Evolutionary conservation across 768 basidiomycete genomes (phyloP).

Genomic region (Amanita pseudoporphyria): DNA sequence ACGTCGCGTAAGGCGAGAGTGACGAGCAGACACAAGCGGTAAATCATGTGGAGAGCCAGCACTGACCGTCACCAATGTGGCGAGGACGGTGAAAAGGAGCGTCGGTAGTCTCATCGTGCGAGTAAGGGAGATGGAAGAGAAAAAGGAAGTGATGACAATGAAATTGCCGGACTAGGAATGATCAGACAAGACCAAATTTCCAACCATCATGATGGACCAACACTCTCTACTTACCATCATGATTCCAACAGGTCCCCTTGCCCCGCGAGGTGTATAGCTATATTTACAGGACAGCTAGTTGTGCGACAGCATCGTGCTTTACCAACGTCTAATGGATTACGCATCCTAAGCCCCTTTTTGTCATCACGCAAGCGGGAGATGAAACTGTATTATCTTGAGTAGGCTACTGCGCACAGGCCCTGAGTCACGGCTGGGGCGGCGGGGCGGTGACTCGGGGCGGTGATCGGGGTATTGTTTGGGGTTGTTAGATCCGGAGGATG

Average conservation of each 20-base stretch:
- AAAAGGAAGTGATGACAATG: neutral
- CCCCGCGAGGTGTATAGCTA: too few species aligned
- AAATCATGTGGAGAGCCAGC: conserved; percentile 22
- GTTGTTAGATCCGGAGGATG: neutral
- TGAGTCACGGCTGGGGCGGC: neutral
- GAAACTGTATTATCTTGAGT: too few species aligned
- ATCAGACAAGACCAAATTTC: neutral
- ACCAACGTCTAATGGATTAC: neutral
- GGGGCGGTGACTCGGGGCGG: neutral
- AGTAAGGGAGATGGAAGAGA: conserved; percentile 12
- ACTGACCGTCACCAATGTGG: conserved; percentile 23
- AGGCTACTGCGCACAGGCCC: too few species aligned
- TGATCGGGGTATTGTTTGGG: neutral
- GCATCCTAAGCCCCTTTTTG: too few species aligned
- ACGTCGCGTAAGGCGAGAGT: conserved; percentile 26
- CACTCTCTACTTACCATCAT: too few species aligned
- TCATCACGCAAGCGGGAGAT: neutral
- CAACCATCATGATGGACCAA: too few species aligned
- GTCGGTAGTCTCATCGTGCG: conserved; percentile 33
- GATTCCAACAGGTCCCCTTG: too few species aligned
- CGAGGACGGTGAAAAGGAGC: conserved; percentile 27
- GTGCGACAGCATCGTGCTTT: too few species aligned
- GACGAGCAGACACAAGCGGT: conserved; percentile 22
- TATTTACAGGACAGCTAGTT: too few species aligned
- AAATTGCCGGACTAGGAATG: neutral